phyloP scores from a whole-genome alignment of 345 rosid genomes.

The Eutrema yunnanense region DNA sequence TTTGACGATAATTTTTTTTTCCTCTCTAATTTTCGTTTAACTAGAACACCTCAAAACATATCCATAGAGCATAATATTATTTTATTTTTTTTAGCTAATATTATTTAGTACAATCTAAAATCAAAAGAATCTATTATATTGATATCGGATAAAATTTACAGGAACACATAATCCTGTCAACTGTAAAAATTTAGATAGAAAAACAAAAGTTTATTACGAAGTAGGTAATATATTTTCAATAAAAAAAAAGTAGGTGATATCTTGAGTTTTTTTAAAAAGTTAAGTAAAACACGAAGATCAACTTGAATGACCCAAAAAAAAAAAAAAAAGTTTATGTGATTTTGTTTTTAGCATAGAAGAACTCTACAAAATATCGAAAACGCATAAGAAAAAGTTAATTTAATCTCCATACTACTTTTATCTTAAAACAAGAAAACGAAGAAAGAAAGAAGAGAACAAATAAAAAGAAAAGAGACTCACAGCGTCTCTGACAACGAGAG shows the following conservation, averaged over 20 bases:
- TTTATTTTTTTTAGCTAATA: neutral
- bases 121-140: neutral
- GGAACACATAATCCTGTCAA: neutral
- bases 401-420: neutral
- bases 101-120: neutral
- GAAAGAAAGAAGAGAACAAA: neutral
- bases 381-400: neutral
- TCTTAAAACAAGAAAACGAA: neutral
- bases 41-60: neutral
- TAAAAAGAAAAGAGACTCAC: slow-evolving; percentile 35
- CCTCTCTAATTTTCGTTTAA: neutral
- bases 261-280: neutral
- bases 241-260: neutral
- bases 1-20: neutral
- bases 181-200: neutral
- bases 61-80: neutral
- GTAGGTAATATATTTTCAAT: neutral
- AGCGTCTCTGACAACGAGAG: slow-evolving; percentile 81
- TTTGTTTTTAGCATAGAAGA: slow-evolving; percentile 19
- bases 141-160: neutral
- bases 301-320: neutral
- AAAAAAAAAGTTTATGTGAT: neutral
- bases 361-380: slow-evolving; percentile 19
- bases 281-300: neutral
- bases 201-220: neutral